These are phyloP conservation scores for Zizania palustris DNA, from an alignment of 202 grass and related monocot genomes.

Conservation along the genomic window DNA sequence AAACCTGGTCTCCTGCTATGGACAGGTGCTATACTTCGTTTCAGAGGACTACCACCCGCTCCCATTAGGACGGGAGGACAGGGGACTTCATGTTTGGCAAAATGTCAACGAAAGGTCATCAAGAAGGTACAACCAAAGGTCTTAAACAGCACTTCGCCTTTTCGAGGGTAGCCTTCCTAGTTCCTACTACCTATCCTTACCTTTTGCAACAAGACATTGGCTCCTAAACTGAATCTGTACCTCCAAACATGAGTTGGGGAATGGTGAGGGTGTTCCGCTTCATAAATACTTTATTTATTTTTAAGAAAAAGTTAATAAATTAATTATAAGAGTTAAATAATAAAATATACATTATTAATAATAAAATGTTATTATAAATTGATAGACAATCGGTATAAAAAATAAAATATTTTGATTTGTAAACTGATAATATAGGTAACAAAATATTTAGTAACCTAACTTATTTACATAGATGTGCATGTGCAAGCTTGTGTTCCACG, in stretches of 20 bases:
- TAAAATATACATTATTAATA: too few species aligned
- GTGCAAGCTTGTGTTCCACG: too few species aligned
- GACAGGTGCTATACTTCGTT: too few species aligned
- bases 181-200: not conserved
- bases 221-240: constrained; percentile 29
- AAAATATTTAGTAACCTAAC: not conserved
- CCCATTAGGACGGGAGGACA: not conserved
- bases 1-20: not conserved
- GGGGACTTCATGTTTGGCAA: not conserved
- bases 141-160: not conserved
- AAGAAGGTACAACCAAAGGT: not conserved
- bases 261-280: too few species aligned
- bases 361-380: too few species aligned
- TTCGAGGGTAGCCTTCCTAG: not conserved
- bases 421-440: too few species aligned
- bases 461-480: too few species aligned
- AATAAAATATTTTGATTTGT: not conserved
- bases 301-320: too few species aligned
- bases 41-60: not conserved
- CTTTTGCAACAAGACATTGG: constrained; percentile 1
- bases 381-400: too few species aligned
- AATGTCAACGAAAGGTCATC: constrained; percentile 32
- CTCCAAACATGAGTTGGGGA: not conserved
- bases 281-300: too few species aligned
- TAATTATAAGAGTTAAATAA: too few species aligned